These are phyloP conservation scores for Vanderwaltozyma tropicalis DNA, from an alignment of 805 yeast genomes.

Conservation along the genomic window DNA sequence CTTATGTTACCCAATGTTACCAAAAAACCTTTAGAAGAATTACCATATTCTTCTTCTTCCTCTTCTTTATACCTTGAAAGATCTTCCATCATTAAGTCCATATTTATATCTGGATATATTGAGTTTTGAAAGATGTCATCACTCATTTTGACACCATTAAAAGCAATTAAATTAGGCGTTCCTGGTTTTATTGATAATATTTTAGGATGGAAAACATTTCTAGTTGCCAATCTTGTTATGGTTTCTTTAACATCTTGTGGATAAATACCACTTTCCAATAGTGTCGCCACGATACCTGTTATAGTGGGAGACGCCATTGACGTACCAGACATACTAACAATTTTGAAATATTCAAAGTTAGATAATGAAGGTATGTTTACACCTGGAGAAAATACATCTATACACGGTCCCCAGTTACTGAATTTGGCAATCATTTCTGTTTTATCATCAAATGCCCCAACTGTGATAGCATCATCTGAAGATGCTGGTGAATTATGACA, in stretches of 20 bases:
- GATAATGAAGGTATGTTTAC: conserved; percentile 53
- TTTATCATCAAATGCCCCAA: conserved; percentile 80
- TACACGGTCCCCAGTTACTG: conserved; percentile 89
- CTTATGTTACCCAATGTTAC: too few relatives aligned
- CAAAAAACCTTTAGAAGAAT: too few relatives aligned
- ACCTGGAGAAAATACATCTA: conserved; percentile 79
- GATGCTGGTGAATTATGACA: conserved; percentile 81
- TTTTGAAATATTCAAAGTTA: conserved; percentile 13
- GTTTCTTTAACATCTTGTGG: conserved; percentile 33
- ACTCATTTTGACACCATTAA: conserved; percentile 26
- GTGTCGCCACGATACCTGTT: conserved; percentile 49
- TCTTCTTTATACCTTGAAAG: conserved; percentile 3
- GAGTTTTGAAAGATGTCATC: conserved; percentile 27
- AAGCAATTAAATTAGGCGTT: conserved; percentile 51
- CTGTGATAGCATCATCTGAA: conserved; percentile 60
- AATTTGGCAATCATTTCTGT: conserved; percentile 63
- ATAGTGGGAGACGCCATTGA: conserved; percentile 75
- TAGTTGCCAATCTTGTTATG: conserved; percentile 37
- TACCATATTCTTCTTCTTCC: background rate
- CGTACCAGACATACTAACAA: conserved; percentile 49
- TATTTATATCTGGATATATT: conserved; percentile 15
- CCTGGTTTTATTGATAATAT: conserved; percentile 37
- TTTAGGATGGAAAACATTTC: conserved; percentile 36
- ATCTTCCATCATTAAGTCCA: conserved; percentile 16
- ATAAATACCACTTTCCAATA: conserved; percentile 42